Percentiles rank a stretch among this genome's conserved stretches.
These are phyloP conservation scores for Macaranga tanarius DNA, from an alignment of 441 rosid species.

Conservation along the genomic window DNA sequence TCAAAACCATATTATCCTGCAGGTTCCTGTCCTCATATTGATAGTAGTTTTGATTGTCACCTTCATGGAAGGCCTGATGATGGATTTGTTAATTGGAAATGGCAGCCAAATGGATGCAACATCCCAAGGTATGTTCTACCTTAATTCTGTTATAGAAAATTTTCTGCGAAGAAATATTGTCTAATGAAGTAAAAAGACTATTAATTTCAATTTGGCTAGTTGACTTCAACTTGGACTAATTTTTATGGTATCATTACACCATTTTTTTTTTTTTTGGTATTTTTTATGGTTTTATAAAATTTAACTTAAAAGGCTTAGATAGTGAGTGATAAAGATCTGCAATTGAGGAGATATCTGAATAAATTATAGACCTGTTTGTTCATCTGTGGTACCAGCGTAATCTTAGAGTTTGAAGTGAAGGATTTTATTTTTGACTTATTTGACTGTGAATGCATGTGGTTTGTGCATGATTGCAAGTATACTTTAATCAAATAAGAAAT, in stretches of 20 bases:
- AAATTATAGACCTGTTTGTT: no score
- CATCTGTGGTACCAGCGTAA: no score
- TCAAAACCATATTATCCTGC: constrained; percentile 60
- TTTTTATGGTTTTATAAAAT: not conserved
- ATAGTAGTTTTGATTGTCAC: constrained; percentile 61
- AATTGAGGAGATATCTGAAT: not conserved
- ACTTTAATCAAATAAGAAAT: not conserved
- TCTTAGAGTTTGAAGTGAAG: no score
- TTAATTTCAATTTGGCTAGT: not conserved
- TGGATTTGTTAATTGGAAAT: constrained; percentile 52
- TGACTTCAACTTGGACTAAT: no score
- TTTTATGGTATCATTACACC: not conserved
- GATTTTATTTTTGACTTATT: not conserved
- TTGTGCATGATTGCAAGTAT: constrained; percentile 8
- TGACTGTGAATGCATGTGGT: not conserved
- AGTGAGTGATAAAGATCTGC: constrained; percentile 9
- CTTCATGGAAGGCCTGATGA: constrained; percentile 67
- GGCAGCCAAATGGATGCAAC: constrained; percentile 70
- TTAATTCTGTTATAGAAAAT: not conserved
- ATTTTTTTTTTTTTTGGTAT: not conserved
- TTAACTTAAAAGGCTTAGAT: not conserved
- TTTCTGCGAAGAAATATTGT: no score
- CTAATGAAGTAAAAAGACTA: no score
- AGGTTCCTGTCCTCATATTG: constrained; percentile 68
- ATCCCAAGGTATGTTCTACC: constrained; percentile 53